Percentiles rank a stretch among this genome's conserved stretches.
Evolutionary conservation across 306 rosid species (phyloP).

Genomic region (Alnus glutinosa): DNA sequence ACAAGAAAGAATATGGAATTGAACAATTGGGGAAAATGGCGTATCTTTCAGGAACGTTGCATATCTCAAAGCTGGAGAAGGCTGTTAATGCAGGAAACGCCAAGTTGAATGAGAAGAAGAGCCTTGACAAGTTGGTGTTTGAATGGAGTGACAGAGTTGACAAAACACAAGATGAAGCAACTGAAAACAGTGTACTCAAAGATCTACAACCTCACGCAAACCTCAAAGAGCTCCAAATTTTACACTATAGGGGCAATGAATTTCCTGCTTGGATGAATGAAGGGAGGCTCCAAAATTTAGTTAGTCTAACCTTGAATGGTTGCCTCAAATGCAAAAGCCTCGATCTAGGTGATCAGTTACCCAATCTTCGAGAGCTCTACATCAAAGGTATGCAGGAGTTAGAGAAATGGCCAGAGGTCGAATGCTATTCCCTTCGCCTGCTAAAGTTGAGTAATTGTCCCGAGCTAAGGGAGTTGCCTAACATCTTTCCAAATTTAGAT

Average conservation of each 20-base stretch:
- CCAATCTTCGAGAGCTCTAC: neutral
- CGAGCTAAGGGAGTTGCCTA: neutral
- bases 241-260: neutral
- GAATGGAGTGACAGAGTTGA: neutral
- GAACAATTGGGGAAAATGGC: neutral
- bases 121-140: neutral
- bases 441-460: neutral
- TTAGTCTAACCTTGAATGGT: neutral
- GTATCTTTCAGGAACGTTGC: neutral
- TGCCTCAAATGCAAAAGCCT: neutral
- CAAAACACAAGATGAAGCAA: neutral
- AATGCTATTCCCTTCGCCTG: neutral
- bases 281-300: neutral
- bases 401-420: neutral
- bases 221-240: neutral
- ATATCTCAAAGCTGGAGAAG: neutral
- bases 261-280: neutral
- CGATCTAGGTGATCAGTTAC: neutral
- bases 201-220: neutral
- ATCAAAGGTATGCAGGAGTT: neutral
- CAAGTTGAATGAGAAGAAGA: neutral
- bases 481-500: neutral
- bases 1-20: neutral
- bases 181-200: neutral
- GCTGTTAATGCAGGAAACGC: neutral